These are phyloP conservation scores for Anthracocystis setariae DNA, from an alignment of 1,284 basidiomycete species.

Conservation along the genomic window DNA sequence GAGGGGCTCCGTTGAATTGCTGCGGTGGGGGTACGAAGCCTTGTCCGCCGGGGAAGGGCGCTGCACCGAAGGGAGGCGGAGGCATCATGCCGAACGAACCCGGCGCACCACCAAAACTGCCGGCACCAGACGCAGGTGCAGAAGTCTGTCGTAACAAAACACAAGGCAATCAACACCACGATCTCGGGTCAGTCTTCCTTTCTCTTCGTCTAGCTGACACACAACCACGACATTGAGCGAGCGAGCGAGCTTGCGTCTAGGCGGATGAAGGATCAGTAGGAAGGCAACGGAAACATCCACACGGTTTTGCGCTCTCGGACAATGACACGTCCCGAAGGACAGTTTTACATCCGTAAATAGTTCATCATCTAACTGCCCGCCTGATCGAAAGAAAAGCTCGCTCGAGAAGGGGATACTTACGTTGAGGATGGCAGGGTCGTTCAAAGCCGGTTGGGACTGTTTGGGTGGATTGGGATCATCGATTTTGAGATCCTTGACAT, in stretches of 20 bases:
- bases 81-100: slow-evolving; percentile 41
- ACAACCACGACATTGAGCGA: not conserved
- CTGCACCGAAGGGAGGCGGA: slow-evolving; percentile 21
- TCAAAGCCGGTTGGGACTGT: slow-evolving; percentile 39
- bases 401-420: slow-evolving; percentile 41
- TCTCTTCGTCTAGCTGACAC: not conserved
- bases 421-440: slow-evolving; percentile 61
- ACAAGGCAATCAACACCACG: not conserved
- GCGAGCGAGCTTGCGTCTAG: too few relatives aligned
- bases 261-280: slow-evolving; percentile 72
- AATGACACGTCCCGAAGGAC: slow-evolving; percentile 69
- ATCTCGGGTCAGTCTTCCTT: slow-evolving; percentile 12
- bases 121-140: slow-evolving; percentile 19
- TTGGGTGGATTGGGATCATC: slow-evolving; percentile 65
- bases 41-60: slow-evolving; percentile 18
- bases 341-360: slow-evolving; percentile 76
- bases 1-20: slow-evolving; percentile 33
- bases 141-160: slow-evolving; percentile 17
- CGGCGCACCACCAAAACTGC: slow-evolving; percentile 17
- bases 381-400: not conserved
- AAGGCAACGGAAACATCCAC: slow-evolving; percentile 81
- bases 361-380: slow-evolving; percentile 58
- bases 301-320: slow-evolving; percentile 77
- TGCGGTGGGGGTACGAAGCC: slow-evolving; percentile 46
- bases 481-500: slow-evolving; percentile 69